phyloP scores from a whole-genome alignment of 1,139 yeast genomes.

The Pichia kudriavzevii region DNA sequence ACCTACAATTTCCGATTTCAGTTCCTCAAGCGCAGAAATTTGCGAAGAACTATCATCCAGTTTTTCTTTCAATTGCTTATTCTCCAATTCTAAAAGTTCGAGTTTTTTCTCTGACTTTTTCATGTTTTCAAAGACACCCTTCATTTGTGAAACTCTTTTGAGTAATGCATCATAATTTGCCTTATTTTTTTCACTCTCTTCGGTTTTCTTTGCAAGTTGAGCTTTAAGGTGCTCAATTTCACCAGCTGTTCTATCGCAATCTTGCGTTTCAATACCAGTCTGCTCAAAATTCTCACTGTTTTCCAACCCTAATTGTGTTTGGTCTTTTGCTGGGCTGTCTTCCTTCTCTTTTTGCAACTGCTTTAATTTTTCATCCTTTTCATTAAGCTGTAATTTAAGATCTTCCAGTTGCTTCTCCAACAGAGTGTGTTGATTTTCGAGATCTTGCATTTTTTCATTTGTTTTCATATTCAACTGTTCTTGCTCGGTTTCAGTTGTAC shows the following conservation, averaged over 20 bases:
- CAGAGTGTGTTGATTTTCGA: too few species aligned
- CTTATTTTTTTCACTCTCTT: conserved; percentile 61
- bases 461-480: too few species aligned
- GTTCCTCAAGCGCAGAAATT: conserved; percentile 23
- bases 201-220: conserved; percentile 34
- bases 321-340: too few species aligned
- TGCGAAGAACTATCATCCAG: conserved; percentile 14
- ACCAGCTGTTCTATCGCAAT: conserved; percentile 1
- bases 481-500: too few species aligned
- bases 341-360: conserved; percentile 18
- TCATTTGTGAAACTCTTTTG: conserved; percentile 74
- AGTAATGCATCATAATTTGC: conserved; percentile 69
- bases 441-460: too few species aligned
- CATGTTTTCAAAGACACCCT: conserved; percentile 66
- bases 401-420: too few species aligned
- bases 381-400: too few species aligned
- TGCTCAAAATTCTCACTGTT: conserved; percentile 19
- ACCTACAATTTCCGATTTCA: conserved; percentile 47
- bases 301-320: neutral
- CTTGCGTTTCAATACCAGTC: conserved; percentile 3
- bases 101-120: conserved; percentile 69
- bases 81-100: conserved; percentile 38
- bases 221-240: conserved; percentile 22
- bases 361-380: conserved; percentile 22
- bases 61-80: conserved; percentile 14